Evolutionary conservation across 2,329 filamentous ascomycete species (phyloP), one percentile per base, ranked within the genome.

Genomic region (Penicillium sp.): DNA sequence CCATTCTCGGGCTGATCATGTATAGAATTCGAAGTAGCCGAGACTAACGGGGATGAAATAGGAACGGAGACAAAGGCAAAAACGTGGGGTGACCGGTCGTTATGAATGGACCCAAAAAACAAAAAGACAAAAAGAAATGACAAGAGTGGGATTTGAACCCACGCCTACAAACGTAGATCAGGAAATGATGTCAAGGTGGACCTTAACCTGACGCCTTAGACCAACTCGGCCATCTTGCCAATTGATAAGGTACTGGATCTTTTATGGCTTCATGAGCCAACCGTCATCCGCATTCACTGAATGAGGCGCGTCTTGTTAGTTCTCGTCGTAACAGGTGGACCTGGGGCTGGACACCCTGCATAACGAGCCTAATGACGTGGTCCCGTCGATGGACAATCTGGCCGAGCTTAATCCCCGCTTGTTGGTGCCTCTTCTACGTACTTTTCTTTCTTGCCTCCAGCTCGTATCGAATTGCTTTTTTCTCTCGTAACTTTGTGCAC

Each of bases 201-300:
- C 67, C 67, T 69, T 69, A 69, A 69, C 67, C 67, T 69, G 66
- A 67, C 67, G 67, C 67, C 67, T 68, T 69, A 59, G 67, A 69
- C 67, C 67, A 69, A 69, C 67, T 69, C 67, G 67, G 67, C 67
- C 67, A 69, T 69, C 67, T 69, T 69, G 63, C 67, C 67, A 59
- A 26, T 55, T 25, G n/a, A 50, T 52, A 7, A 0, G 26, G 2
- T 8, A 10, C 3, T 1, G 23, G 11, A 2, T 1, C 3, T 19
- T 26, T 5, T 19, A 5, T 50, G 31, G 7, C 8, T 27, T n/a
- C 1, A 26, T 50, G 14, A 39, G 1, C 9, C 3, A 23, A 7
- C 4, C 3, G 2, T n/a, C 19, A 4, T 2, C 0, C 14, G 1
- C 10, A n/a, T 39, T 19, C n/a, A 9, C 35, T 37, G n/a, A 9